Percentiles rank a stretch among this genome's conserved stretches.
Conservation (phyloP, 768 basidiomycete species). For the Piloderma croceum region DNA sequence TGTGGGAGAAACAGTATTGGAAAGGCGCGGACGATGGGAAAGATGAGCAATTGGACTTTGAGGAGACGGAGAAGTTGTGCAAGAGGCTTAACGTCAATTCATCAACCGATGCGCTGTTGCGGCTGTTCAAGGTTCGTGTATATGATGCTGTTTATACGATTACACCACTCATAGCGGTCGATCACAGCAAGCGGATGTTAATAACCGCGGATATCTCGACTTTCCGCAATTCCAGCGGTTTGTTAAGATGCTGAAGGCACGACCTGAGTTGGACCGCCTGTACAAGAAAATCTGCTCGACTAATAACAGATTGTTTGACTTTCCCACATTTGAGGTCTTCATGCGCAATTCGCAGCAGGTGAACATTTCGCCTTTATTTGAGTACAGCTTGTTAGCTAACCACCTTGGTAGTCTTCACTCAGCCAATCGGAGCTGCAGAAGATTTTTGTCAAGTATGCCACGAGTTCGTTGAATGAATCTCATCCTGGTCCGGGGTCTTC, state of each 20-base stretch:
- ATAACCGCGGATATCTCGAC: constrained; percentile 55
- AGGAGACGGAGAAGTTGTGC: constrained; percentile 69
- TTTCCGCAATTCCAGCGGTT: constrained; percentile 78
- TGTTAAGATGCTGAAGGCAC: constrained; percentile 75
- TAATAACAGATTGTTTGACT: constrained; percentile 18
- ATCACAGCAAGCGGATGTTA: constrained; percentile 58
- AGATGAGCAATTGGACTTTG: constrained; percentile 61
- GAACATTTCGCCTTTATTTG: too few relatives aligned
- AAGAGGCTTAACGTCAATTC: constrained; percentile 62
- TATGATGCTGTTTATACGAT: not conserved
- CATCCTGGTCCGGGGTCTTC: too few relatives aligned
- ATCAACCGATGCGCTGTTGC: constrained; percentile 44
- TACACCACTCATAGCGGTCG: not conserved
- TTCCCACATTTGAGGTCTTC: constrained; percentile 43
- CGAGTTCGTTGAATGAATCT: too few relatives aligned
- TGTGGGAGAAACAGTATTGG: constrained; percentile 85
- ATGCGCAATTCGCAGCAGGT: constrained; percentile 51
- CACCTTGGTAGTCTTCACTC: too few relatives aligned
- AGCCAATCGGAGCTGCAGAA: too few relatives aligned
- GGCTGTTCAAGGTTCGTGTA: constrained; percentile 50
- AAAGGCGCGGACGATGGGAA: constrained; percentile 59
- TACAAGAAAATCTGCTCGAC: constrained; percentile 27
- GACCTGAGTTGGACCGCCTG: constrained; percentile 73
- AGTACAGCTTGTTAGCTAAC: too few relatives aligned
- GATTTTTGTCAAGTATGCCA: too few relatives aligned